Percentiles rank a stretch among this genome's conserved stretches.
Conservation (phyloP, 2,329 filamentous ascomycete genomes). For the Fusarium sp. region DNA sequence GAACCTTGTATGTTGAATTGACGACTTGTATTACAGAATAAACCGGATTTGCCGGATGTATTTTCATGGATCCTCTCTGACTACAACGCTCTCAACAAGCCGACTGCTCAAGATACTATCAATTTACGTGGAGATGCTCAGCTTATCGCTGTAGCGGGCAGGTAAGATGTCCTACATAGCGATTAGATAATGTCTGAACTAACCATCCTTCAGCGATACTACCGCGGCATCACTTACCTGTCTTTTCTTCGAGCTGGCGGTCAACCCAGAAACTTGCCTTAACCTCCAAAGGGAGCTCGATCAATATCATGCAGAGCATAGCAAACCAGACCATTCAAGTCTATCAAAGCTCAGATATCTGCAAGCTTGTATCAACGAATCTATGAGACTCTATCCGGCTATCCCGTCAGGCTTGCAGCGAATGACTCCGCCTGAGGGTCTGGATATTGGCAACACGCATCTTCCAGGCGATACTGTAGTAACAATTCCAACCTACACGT, state of each 20-base stretch:
- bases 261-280: background rate
- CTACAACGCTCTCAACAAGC: background rate
- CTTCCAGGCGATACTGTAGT: background rate
- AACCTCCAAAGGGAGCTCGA: background rate
- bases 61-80: background rate
- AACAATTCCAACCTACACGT: background rate
- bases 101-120: background rate
- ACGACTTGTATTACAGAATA: background rate
- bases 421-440: background rate
- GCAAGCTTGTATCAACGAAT: background rate
- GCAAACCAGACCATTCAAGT: background rate
- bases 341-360: background rate
- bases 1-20: accelerated
- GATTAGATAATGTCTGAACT: background rate
- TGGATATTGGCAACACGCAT: background rate
- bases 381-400: background rate
- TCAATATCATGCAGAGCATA: background rate
- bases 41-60: background rate
- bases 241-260: background rate
- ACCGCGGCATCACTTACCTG: background rate
- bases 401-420: background rate
- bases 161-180: background rate
- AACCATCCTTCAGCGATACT: background rate
- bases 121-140: background rate
- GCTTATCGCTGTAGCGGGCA: background rate